Evolutionary conservation across 1,139 yeast genomes (phyloP), one percentile per base, ranked within the genome.

Genomic region (Yamadazyma mexicana): DNA sequence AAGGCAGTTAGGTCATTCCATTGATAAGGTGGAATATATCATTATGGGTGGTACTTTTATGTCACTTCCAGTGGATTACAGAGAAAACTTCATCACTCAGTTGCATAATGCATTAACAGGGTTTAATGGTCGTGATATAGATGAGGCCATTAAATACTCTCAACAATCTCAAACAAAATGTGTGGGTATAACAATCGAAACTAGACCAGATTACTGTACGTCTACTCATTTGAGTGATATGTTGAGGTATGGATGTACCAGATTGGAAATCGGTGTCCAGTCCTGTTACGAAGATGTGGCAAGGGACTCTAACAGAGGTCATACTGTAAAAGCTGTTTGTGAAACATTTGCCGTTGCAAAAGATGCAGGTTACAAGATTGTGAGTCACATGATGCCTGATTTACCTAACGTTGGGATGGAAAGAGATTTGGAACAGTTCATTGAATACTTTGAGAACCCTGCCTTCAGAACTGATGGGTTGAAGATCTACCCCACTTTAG

Each of bases 331-430:
- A 60, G 81, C 98, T 2, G 99, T 92, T 2, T 87, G 96, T 64
- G 95, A 92, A 58, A 92, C 98, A 0, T 92, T 92, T 69, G 89
- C 89, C 1, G 81, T 87, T 34, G 96, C 98, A 17, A 92, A 92
- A 61, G 99, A 92, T 64, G 95, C 98, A 0, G 99, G 99, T 5
- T 92, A 91, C 66, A 92, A 92, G 64, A 95, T 92, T 39, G 98
- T 92, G 23, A 83, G 95, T 49, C 99, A 92, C 67, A 92, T 92
- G 99, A 92, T 92, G 99, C 99, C 99, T 15, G 98, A 92, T 71
- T 73, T 92, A 54, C 99, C 99, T 15, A 92, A 92, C 56, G 97
- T 92, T 40, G 98, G 98, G 12, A 87, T 91, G 96, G 98, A 92
- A 66, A 79, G 99, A 61, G 99, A 92, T 61, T 70, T 92, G 50